These are phyloP conservation scores for Hansenula sp. DNA, from an alignment of 1,139 yeast species.

Conservation along the genomic window DNA sequence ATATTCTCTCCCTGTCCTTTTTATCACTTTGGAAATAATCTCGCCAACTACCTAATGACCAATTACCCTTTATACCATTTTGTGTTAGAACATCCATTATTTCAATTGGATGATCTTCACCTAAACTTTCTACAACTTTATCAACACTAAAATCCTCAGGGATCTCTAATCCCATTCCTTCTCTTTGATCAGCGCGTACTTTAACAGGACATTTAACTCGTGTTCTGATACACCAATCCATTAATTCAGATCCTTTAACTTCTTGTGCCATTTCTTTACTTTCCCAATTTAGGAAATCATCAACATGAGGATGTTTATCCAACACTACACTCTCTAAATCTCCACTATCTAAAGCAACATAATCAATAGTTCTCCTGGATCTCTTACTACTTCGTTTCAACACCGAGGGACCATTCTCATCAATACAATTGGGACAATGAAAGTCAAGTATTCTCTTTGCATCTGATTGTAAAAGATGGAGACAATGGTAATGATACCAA, in stretches of 20 bases:
- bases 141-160: slow-evolving; percentile 48
- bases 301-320: slow-evolving; percentile 60
- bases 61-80: slow-evolving; percentile 44
- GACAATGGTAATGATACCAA: slow-evolving; percentile 62
- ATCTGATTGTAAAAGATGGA: slow-evolving; percentile 33
- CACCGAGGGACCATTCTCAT: slow-evolving; percentile 44
- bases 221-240: slow-evolving; percentile 30
- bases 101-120: slow-evolving; percentile 61
- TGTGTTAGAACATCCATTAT: slow-evolving; percentile 92
- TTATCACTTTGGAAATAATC: slow-evolving; percentile 50
- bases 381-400: slow-evolving; percentile 55
- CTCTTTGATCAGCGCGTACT: slow-evolving; percentile 26
- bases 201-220: slow-evolving; percentile 35
- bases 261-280: slow-evolving; percentile 15
- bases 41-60: slow-evolving; percentile 74
- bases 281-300: slow-evolving; percentile 20
- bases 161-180: slow-evolving; percentile 36
- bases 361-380: slow-evolving; percentile 54
- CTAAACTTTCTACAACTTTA: slow-evolving; percentile 55
- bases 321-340: slow-evolving; percentile 51
- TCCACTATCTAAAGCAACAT: slow-evolving; percentile 77
- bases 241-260: slow-evolving; percentile 29
- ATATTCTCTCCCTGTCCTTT: slow-evolving; percentile 53
- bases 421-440: slow-evolving; percentile 51
- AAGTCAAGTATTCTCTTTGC: slow-evolving; percentile 40